phyloP scores from a whole-genome alignment of 202 grass and related monocot genomes.

The Setaria viridis region DNA sequence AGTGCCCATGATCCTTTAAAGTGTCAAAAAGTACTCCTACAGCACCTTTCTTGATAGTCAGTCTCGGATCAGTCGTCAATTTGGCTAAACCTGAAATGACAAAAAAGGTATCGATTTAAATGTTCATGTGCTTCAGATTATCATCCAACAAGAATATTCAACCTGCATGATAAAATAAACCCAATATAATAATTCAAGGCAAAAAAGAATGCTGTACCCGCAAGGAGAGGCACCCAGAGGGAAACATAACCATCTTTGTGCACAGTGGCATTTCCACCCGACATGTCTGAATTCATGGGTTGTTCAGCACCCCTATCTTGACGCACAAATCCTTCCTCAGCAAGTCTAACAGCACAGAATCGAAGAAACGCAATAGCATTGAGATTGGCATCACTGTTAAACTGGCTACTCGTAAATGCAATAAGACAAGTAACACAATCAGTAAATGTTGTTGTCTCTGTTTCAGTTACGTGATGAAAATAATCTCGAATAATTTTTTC shows the following conservation, averaged over 20 bases:
- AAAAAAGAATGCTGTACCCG: slow-evolving; percentile 50
- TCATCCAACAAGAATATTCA: slow-evolving; percentile 27
- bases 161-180: slow-evolving; percentile 25
- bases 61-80: slow-evolving; percentile 81
- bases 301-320: slow-evolving; percentile 53
- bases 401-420: slow-evolving; percentile 92
- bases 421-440: slow-evolving; percentile 96
- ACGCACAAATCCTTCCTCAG: slow-evolving; percentile 81
- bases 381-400: slow-evolving; percentile 91
- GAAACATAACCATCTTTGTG: slow-evolving; percentile 81
- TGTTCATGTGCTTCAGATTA: slow-evolving; percentile 17
- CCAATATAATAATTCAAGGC: neutral
- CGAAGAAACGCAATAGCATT: slow-evolving; percentile 97
- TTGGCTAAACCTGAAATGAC: slow-evolving; percentile 82
- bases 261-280: slow-evolving; percentile 58
- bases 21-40: slow-evolving; percentile 97
- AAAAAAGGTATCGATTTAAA: slow-evolving; percentile 27
- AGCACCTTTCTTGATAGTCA: slow-evolving; percentile 85
- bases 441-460: slow-evolving; percentile 86
- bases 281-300: slow-evolving; percentile 54
- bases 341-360: slow-evolving; percentile 97
- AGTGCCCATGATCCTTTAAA: slow-evolving; percentile 87
- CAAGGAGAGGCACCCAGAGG: slow-evolving; percentile 89
- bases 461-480: slow-evolving; percentile 97
- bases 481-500: slow-evolving; percentile 97